A percentile compares a stretch with the other conserved stretches of the same genome.
phyloP scores from a whole-genome alignment of 2,329 filamentous ascomycete genomes.

The Paecilomyces sp. region DNA sequence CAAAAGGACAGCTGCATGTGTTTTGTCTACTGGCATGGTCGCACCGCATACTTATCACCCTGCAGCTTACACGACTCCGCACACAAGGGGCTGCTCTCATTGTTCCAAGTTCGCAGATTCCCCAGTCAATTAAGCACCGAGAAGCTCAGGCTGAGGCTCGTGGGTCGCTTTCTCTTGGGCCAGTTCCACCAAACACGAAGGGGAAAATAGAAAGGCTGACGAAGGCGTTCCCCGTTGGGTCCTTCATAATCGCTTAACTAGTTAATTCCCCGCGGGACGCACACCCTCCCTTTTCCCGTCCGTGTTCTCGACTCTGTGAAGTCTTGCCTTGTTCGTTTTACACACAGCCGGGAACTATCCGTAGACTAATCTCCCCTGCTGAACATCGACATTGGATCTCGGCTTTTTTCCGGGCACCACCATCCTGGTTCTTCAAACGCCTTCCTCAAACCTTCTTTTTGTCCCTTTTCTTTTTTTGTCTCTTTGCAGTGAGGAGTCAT shows the following conservation, averaged over 20 bases:
- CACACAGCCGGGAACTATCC: neutral
- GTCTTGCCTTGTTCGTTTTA: neutral
- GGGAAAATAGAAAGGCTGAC: neutral
- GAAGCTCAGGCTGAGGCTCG: neutral
- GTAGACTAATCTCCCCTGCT: neutral
- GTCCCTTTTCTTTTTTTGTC: neutral
- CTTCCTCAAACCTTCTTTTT: neutral
- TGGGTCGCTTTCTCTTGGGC: neutral
- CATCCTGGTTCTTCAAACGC: neutral
- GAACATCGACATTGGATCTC: neutral
- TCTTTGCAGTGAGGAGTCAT: neutral
- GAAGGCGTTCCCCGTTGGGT: neutral
- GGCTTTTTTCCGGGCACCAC: neutral
- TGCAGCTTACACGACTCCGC: conserved; percentile 2
- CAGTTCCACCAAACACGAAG: neutral
- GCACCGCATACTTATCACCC: neutral
- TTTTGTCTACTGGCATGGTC: neutral
- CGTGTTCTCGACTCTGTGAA: neutral
- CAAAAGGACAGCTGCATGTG: neutral
- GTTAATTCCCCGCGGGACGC: neutral
- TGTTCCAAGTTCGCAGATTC: no score
- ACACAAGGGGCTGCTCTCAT: neutral
- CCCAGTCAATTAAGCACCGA: no score
- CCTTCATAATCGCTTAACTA: neutral
- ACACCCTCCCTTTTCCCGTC: neutral